Conservation (phyloP, 1,284 basidiomycete species). For the Papiliotrema flavescens region DNA sequence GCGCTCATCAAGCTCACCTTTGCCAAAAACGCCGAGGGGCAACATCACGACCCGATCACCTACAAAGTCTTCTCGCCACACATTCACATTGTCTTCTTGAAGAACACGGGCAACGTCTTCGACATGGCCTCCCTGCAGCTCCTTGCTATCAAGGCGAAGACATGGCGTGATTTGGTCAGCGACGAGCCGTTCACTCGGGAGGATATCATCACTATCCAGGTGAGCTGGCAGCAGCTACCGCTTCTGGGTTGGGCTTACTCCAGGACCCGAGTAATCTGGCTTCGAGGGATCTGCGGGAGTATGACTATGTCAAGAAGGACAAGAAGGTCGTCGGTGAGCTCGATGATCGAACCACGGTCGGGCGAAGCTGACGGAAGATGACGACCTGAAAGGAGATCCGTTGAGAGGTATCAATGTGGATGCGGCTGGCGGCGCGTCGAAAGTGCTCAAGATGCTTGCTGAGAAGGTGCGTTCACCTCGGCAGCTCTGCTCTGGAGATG, state of each 20-base stretch:
- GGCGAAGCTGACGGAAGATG: constrained; percentile 16
- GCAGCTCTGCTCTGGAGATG: neutral
- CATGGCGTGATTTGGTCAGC: constrained; percentile 74
- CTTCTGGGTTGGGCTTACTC: neutral
- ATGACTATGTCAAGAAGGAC: constrained; percentile 49
- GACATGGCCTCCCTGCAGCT: constrained; percentile 52
- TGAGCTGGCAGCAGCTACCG: constrained; percentile 4
- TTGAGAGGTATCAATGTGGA: constrained; percentile 50
- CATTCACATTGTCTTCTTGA: constrained; percentile 84
- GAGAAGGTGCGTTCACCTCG: constrained; percentile 38
- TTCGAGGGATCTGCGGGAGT: constrained; percentile 46
- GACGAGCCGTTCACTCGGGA: constrained; percentile 83
- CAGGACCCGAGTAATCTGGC: constrained; percentile 47
- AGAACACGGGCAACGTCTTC: constrained; percentile 62
- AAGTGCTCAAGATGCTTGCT: constrained; percentile 49
- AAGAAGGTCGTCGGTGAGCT: constrained; percentile 43
- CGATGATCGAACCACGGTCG: neutral
- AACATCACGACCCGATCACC: constrained; percentile 84
- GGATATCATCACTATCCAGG: constrained; percentile 89
- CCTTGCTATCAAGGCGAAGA: constrained; percentile 66
- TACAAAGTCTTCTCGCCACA: constrained; percentile 91
- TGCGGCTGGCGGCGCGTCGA: constrained; percentile 48
- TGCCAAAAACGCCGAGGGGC: constrained; percentile 63
- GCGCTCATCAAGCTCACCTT: constrained; percentile 89
- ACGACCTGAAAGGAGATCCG: constrained; percentile 41